These are phyloP conservation scores for Barbatosphaeria neglecta DNA, from an alignment of 495 filamentous ascomycete genomes.

Conservation along the genomic window DNA sequence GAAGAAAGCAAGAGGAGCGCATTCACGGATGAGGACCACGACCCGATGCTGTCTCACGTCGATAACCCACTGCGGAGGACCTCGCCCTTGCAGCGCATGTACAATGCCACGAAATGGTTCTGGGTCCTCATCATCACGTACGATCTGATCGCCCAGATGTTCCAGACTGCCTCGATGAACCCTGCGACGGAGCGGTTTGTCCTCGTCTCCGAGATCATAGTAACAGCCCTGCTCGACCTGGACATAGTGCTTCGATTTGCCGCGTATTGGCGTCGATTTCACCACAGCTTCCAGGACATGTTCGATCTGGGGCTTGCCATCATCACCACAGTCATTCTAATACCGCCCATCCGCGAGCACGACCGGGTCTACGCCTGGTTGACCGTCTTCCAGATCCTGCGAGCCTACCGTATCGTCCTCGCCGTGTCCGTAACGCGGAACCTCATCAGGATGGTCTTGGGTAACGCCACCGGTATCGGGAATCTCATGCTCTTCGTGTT, in stretches of 20 bases:
- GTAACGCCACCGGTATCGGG: constrained; percentile 81
- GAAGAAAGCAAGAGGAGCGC: constrained; percentile 92
- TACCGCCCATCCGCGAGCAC: constrained; percentile 67
- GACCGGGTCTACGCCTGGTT: constrained; percentile 78
- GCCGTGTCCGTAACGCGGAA: constrained; percentile 76
- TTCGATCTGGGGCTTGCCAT: constrained; percentile 70
- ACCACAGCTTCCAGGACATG: constrained; percentile 57
- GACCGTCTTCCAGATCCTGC: constrained; percentile 84
- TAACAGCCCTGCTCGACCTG: constrained; percentile 66
- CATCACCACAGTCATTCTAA: constrained; percentile 72
- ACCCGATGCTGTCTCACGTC: constrained; percentile 22
- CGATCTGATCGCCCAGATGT: constrained; percentile 60
- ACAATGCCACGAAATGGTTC: constrained; percentile 58
- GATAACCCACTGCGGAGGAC: constrained; percentile 34
- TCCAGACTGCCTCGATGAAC: constrained; percentile 67
- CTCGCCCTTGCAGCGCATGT: constrained; percentile 53
- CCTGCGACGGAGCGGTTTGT: constrained; percentile 34
- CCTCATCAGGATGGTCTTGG: constrained; percentile 76
- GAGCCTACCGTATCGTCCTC: constrained; percentile 84
- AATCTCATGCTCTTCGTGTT: constrained; percentile 96
- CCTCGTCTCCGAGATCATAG: constrained; percentile 56
- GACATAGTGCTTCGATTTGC: constrained; percentile 76
- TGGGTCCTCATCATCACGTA: constrained; percentile 76
- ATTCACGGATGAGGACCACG: constrained; percentile 66
- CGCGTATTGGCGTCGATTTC: constrained; percentile 70